Percentiles rank a stretch among this genome's conserved stretches.
These are phyloP conservation scores for Aspergillus sp. DNA, from an alignment of 2,329 filamentous ascomycete genomes.

Conservation along the genomic window DNA sequence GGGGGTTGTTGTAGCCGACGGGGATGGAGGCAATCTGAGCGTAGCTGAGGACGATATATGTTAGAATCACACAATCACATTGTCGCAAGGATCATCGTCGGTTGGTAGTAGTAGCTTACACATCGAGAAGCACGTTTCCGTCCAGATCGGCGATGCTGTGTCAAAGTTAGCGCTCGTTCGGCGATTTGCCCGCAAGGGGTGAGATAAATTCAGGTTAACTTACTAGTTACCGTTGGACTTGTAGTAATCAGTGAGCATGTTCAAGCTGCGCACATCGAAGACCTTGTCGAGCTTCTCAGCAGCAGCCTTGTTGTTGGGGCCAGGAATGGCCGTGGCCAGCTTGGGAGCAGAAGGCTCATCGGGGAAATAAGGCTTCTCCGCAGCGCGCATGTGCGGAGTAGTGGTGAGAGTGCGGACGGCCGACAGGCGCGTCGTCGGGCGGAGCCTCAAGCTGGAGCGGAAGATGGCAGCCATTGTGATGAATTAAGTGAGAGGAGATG, in stretches of 20 bases:
- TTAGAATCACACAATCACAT: constrained; percentile 1
- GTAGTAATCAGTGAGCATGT: constrained; percentile 77
- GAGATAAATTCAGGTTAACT: constrained; percentile 16
- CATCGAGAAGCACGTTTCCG: constrained; percentile 55
- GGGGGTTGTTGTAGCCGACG: constrained; percentile 87
- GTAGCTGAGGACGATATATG: constrained; percentile 59
- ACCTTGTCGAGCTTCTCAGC: constrained; percentile 73
- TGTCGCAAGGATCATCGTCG: not conserved
- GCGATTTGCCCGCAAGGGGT: not conserved
- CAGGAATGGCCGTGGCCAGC: constrained; percentile 66
- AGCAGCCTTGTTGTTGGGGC: constrained; percentile 70
- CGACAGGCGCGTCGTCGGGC: constrained; percentile 36
- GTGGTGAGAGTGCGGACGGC: constrained; percentile 40
- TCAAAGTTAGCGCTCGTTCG: constrained; percentile 20
- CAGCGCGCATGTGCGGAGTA: constrained; percentile 37
- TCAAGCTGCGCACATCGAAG: constrained; percentile 83
- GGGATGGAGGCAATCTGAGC: constrained; percentile 93
- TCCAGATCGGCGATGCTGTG: constrained; percentile 52
- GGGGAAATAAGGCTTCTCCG: constrained; percentile 56
- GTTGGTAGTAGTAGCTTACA: constrained; percentile 37
- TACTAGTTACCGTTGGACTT: constrained; percentile 78
- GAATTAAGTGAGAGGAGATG: not conserved
- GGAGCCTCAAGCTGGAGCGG: constrained; percentile 39
- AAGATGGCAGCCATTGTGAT: constrained; percentile 40
- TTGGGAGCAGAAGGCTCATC: constrained; percentile 61